Evolutionary conservation across 2,329 filamentous ascomycete species (phyloP).

Genomic region (Exophiala xenobiotica): DNA sequence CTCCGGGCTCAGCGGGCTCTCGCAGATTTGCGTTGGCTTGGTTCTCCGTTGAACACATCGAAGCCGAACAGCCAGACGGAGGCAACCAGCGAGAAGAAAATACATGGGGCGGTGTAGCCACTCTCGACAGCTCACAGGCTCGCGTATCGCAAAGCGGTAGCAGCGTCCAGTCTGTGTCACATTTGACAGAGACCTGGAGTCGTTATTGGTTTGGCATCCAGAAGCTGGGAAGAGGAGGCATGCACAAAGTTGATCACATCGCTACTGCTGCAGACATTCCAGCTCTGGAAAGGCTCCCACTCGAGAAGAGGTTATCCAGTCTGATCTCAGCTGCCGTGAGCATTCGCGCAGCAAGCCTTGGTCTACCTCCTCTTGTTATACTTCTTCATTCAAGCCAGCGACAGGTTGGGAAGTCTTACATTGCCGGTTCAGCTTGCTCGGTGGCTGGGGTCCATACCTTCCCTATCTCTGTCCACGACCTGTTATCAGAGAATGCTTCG

Average conservation of each 20-base stretch:
- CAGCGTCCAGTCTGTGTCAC: conserved; percentile 76
- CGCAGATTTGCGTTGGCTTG: conserved; percentile 58
- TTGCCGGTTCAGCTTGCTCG: conserved; percentile 73
- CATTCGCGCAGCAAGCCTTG: conserved; percentile 78
- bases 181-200: conserved; percentile 75
- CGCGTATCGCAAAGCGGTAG: conserved; percentile 90
- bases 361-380: conserved; percentile 83
- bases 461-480: conserved; percentile 85
- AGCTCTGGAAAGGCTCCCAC: conserved; percentile 54
- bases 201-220: conserved; percentile 83
- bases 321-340: conserved; percentile 87
- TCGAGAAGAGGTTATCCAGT: conserved; percentile 73
- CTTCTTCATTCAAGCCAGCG: conserved; percentile 88
- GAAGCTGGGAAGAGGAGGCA: conserved; percentile 54
- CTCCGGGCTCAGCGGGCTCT: conserved; percentile 16
- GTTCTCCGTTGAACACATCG: conserved; percentile 68
- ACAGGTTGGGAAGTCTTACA: conserved; percentile 85
- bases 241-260: conserved; percentile 38
- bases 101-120: conserved; percentile 83
- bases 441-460: conserved; percentile 92
- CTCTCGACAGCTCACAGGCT: conserved; percentile 81
- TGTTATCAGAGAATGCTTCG: conserved; percentile 73
- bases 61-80: conserved; percentile 39
- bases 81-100: conserved; percentile 54
- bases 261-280: conserved; percentile 32